phyloP scores from a whole-genome alignment of 176 grass and related monocot species.

The barley (Hordeum vulgare) region MorexV3_pseudomolecules_assembly NC_058521.1:357491852-357492351 shows the following conservation, averaged over 20 bases:
- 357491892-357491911: constrained; percentile 44
- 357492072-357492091: constrained; percentile 45
- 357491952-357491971: constrained; percentile 48
- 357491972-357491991: constrained; percentile 47
- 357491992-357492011: constrained; percentile 38
- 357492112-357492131: not conserved
- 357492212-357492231: not conserved
- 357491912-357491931: constrained; percentile 46
- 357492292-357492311: not conserved
- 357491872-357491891: not conserved
- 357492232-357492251: not conserved
- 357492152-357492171: not conserved
- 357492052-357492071: constrained; percentile 13
- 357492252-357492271: not conserved
- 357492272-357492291: not conserved
- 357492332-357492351: too few relatives aligned
- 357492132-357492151: not conserved
- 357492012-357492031: constrained; percentile 25
- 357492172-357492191: not conserved
- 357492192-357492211: not conserved
- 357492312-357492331: too few relatives aligned
- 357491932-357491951: constrained; percentile 51
- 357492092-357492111: constrained; percentile 37
- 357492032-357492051: constrained; percentile 18
- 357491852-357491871: not conserved